phyloP scores from a whole-genome alignment of 2,329 filamentous ascomycete genomes.

The Lecanicillium sp. region DNA sequence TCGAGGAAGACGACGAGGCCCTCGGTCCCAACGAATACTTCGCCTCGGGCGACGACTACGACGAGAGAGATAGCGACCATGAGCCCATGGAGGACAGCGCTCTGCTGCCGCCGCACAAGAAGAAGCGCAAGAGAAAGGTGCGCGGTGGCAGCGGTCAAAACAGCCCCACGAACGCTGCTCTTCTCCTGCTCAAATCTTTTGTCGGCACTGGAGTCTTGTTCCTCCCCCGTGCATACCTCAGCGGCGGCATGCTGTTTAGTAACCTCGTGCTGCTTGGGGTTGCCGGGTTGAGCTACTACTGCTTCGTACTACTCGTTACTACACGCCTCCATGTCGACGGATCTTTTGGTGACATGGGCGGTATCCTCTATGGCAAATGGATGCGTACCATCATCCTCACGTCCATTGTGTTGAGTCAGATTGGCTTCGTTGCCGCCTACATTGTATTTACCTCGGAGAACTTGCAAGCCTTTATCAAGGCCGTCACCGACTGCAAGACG shows the following conservation, averaged over 20 bases:
- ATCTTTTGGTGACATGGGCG: constrained; percentile 97
- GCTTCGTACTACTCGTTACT: constrained; percentile 86
- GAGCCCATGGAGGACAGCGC: constrained; percentile 83
- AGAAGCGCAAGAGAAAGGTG: constrained; percentile 67
- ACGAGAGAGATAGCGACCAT: constrained; percentile 54
- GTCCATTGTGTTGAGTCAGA: constrained; percentile 91
- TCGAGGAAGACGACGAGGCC: constrained; percentile 93
- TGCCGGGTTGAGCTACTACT: constrained; percentile 86
- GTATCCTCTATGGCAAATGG: constrained; percentile 81
- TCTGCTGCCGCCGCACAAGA: constrained; percentile 66
- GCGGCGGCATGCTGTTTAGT: constrained; percentile 95
- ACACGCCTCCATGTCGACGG: constrained; percentile 78
- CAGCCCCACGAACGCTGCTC: constrained; percentile 66
- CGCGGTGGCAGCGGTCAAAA: constrained; percentile 69
- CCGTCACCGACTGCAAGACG: constrained; percentile 80
- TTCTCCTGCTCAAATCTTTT: constrained; percentile 92
- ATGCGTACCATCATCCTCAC: constrained; percentile 80
- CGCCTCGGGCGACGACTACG: constrained; percentile 63
- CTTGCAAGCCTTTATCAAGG: constrained; percentile 85
- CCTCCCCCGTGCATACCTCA: constrained; percentile 84
- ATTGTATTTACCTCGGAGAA: constrained; percentile 97
- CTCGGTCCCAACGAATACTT: constrained; percentile 87
- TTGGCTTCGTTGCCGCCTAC: constrained; percentile 91
- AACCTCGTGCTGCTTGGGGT: constrained; percentile 83
- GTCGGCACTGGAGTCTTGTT: constrained; percentile 95